A percentile compares a stretch with the other conserved stretches of the same genome.
Conservation (phyloP, 2,329 filamentous ascomycete species). For the Corynespora cassiicola region DNA sequence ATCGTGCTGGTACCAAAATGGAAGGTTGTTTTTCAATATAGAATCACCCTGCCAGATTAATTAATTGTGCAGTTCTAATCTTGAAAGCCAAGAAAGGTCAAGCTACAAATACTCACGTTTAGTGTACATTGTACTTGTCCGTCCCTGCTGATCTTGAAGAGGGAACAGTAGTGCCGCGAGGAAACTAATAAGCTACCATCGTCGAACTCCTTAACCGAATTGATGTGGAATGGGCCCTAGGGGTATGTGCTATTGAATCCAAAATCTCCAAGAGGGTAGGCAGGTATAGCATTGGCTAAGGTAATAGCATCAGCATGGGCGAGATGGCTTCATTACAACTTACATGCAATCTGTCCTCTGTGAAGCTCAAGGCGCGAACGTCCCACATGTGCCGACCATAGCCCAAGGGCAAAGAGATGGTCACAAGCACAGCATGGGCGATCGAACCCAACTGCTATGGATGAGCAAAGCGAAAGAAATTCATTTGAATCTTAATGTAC, state of each 20-base stretch:
- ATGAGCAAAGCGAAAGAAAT: no score
- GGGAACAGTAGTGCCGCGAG: slow-evolving; percentile 10
- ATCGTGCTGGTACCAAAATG: slow-evolving; percentile 17
- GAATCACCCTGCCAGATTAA: slow-evolving; percentile 8
- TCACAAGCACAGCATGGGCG: background rate
- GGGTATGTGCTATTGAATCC: slow-evolving; percentile 3
- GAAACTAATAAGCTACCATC: slow-evolving; percentile 8
- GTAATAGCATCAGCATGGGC: slow-evolving; percentile 12
- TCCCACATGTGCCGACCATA: slow-evolving; percentile 9
- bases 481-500: no score
- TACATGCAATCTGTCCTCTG: no score
- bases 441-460: no score
- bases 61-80: background rate
- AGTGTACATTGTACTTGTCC: slow-evolving; percentile 8
- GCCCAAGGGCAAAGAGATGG: background rate
- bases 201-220: slow-evolving; percentile 5
- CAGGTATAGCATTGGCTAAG: slow-evolving; percentile 3
- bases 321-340: slow-evolving; percentile 15
- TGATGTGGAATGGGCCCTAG: slow-evolving; percentile 7
- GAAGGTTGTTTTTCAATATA: slow-evolving; percentile 8
- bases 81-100: background rate
- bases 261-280: slow-evolving; percentile 4
- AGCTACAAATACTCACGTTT: slow-evolving; percentile 8
- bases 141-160: slow-evolving; percentile 7
- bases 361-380: slow-evolving; percentile 3